Conservation (phyloP, 805 yeast genomes). For the Saccharomyces kudriavzevii region DNA sequence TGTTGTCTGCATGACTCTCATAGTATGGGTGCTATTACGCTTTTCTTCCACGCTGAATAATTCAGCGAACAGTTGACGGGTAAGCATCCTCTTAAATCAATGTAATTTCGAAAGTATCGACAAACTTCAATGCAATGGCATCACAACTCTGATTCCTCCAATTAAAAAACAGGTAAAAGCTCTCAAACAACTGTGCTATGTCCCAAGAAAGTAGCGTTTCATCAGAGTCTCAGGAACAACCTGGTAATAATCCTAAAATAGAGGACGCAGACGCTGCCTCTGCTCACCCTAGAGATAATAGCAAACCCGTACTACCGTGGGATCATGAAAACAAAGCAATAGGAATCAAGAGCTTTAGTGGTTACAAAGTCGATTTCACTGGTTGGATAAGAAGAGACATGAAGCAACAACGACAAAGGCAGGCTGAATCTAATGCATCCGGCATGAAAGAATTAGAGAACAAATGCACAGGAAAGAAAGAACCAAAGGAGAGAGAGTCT, state of each 20-base stretch:
- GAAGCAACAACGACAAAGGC: constrained; percentile 3
- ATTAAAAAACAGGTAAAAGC: background rate
- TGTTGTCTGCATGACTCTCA: background rate
- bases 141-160: background rate
- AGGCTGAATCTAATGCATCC: background rate
- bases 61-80: background rate
- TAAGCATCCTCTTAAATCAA: background rate
- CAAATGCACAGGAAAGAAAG: background rate
- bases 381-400: constrained; percentile 25
- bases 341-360: constrained; percentile 21
- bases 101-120: background rate
- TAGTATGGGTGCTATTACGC: no score
- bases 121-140: background rate
- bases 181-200: background rate
- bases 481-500: constrained; percentile 1
- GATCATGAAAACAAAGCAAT: constrained; percentile 11
- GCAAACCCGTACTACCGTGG: constrained; percentile 22
- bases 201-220: background rate
- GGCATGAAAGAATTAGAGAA: background rate
- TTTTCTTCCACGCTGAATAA: background rate
- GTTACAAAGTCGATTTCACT: constrained; percentile 19
- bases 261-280: background rate
- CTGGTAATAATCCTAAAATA: background rate
- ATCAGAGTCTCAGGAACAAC: background rate
- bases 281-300: constrained; percentile 1